Evolutionary conservation across 2,329 filamentous ascomycete species (phyloP), one percentile per base, ranked within the genome.

Genomic region (Balansia obtecta): DNA sequence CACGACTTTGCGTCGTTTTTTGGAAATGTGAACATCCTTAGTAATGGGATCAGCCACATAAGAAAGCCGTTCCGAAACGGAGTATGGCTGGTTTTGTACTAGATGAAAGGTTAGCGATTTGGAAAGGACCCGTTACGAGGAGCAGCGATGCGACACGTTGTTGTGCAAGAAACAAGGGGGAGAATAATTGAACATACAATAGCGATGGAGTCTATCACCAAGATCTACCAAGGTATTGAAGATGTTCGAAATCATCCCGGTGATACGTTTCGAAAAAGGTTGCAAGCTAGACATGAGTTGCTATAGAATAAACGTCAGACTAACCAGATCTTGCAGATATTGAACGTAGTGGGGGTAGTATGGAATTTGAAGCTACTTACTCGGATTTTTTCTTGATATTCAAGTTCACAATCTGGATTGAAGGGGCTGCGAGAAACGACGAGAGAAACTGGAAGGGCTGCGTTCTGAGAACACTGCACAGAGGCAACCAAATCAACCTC

Each of bases 401-500:
- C 39, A 37, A 45, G 33, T 12, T 52, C 34, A n/a, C 34, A 50
- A 33, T 50, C 27, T 12, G 39, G 41, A 33, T 15, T 41, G 39
- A 48, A 39, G n/a, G 41, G 32, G 32, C 20, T 45, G 42, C 38
- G 51, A 46, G 30, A 30, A 43, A 48, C 40, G n/a, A 50, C 46
- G 52, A 57, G 53, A 38, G 10, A 22, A 18, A 49, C 48, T 43
- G 16, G 16, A 30, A 18, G 41, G 11, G 13, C 22, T 18, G 42
- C n/a, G 20, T 43, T 30, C 20, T 45, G 22, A 10, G 34, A 46
- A 40, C 52, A 52, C 51, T 56, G 55, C 37, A 55, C 37, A 33
- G 58, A 53, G 49, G 56, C 59, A 56, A 63, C 55, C 50, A 66
- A 55, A 51, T 64, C 61, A 47, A 62, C 53, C 56, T 65, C 64